These are phyloP conservation scores for Debaryomyces subglobosus DNA, from an alignment of 1,139 yeast species.

Conservation along the genomic window DNA sequence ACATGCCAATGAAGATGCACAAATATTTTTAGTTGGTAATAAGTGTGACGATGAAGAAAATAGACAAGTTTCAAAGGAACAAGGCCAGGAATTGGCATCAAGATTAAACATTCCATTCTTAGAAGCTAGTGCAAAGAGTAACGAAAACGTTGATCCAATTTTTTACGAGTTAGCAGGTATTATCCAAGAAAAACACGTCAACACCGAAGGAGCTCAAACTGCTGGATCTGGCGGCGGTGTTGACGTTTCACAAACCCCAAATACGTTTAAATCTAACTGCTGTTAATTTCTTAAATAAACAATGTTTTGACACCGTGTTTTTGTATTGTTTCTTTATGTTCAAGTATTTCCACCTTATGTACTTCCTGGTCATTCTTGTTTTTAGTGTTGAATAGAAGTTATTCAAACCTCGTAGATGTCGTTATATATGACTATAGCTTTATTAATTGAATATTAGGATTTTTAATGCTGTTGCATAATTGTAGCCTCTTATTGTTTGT, in stretches of 20 bases:
- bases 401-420: background rate
- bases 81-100: constrained; percentile 88
- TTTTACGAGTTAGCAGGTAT: constrained; percentile 89
- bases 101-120: constrained; percentile 88
- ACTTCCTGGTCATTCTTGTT: background rate
- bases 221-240: constrained; percentile 38
- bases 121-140: constrained; percentile 95
- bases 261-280: constrained; percentile 40
- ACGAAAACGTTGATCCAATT: constrained; percentile 87
- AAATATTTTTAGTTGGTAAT: constrained; percentile 90
- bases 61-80: constrained; percentile 78
- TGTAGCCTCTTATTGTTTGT: background rate
- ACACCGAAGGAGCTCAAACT: constrained; percentile 30
- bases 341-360: background rate
- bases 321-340: background rate
- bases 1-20: constrained; percentile 96
- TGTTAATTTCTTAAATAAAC: constrained; percentile 27
- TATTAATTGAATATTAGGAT: background rate
- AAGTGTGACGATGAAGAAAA: constrained; percentile 86
- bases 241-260: constrained; percentile 45
- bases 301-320: background rate
- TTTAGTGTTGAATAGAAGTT: background rate
- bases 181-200: constrained; percentile 76
- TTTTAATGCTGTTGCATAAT: background rate
- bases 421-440: constrained; percentile 1